Percentiles rank a stretch among this genome's conserved stretches.
Evolutionary conservation across 2,329 filamentous ascomycete species (phyloP).

Genomic region (Colletotrichum tofieldiae): DNA sequence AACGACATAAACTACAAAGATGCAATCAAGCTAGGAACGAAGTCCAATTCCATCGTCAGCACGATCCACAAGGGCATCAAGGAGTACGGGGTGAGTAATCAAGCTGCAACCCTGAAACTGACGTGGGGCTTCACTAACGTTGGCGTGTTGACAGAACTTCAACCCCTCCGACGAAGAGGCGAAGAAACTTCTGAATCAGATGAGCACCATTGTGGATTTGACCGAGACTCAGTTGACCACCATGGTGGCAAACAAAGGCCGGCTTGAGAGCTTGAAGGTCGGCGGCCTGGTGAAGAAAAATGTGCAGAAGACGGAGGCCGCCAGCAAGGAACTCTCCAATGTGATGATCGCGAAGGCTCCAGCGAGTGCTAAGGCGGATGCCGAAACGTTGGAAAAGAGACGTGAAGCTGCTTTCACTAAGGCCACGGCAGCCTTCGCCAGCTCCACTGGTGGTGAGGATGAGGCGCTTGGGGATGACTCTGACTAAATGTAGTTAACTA

Average conservation of each 20-base stretch:
- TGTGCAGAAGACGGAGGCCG: conserved; percentile 29
- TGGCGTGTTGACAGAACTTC: neutral
- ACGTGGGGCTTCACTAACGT: neutral
- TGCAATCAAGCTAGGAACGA: conserved; percentile 35
- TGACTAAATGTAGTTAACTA: conserved; percentile 3
- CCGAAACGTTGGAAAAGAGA: conserved; percentile 30
- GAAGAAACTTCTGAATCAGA: conserved; percentile 32
- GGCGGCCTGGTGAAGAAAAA: conserved; percentile 37
- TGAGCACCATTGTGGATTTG: conserved; percentile 26
- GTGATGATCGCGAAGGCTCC: conserved; percentile 32
- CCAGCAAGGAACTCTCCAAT: conserved; percentile 31
- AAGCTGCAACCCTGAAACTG: no score
- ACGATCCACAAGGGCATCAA: conserved; percentile 35
- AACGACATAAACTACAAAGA: conserved; percentile 36
- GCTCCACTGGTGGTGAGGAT: conserved; percentile 27
- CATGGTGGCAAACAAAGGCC: conserved; percentile 29
- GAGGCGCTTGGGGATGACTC: conserved; percentile 35
- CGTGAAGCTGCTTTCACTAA: conserved; percentile 31
- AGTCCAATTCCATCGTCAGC: conserved; percentile 32
- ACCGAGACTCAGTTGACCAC: conserved; percentile 27
- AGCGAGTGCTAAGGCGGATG: conserved; percentile 10
- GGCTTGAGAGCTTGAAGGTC: conserved; percentile 32
- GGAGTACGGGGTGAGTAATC: conserved; percentile 18
- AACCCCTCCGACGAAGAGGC: conserved; percentile 26
- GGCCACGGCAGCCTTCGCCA: conserved; percentile 24